Base-by-base conservation (phyloP, 495 filamentous ascomycete species). In the Sphaerosporella brunnea region DNA sequence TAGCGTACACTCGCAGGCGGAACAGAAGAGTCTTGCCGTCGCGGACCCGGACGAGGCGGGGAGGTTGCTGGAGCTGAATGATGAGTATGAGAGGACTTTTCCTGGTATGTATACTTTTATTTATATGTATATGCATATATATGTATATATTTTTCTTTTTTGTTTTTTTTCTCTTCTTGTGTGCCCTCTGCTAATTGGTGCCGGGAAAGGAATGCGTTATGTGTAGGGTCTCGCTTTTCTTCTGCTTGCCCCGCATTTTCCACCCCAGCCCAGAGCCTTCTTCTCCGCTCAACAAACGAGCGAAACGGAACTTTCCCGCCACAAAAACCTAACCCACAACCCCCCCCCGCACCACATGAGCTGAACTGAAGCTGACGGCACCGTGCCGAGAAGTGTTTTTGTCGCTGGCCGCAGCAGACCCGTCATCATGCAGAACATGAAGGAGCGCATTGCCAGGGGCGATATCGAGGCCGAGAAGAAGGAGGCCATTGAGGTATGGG, bases 371-470 rank as follows among this genome's bases (percentile, higher is more conserved):
- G n/a, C n/a, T n/a, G n/a, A n/a, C n/a, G n/a, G n/a, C n/a, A n/a
- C n/a, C n/a, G n/a, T n/a, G 7, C 15, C 36, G 36, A 5, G 36
- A 51, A 82, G 79, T 39, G 77, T 84, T 5, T 97, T 92, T 65
- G 90, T 95, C 45, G 85, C 93, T 65, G 85, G 86, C 16, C 71
- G 85, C 51, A 67, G 69, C 49, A 69, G 84, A 36, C 66, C 68
- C 18, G 69, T 73, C 48, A 80, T 97, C 34, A 82, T 95, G 79
- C 70, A 73, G 47, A 81, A 95, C 62, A 95, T 94, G 82, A 68
- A 73, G 43, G 58, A 68, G 50, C 70, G 90, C 48, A 93, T 93
- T 62, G 72, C 68, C 15, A 68, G 77, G 48, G 75, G 71, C 7
- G 72, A 92, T 63, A 59, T 73, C 25, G 67, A 73, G 45, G 64